These are phyloP conservation scores for Yarrowia galli DNA, from an alignment of 1,139 yeast genomes.

Conservation along the genomic window DNA sequence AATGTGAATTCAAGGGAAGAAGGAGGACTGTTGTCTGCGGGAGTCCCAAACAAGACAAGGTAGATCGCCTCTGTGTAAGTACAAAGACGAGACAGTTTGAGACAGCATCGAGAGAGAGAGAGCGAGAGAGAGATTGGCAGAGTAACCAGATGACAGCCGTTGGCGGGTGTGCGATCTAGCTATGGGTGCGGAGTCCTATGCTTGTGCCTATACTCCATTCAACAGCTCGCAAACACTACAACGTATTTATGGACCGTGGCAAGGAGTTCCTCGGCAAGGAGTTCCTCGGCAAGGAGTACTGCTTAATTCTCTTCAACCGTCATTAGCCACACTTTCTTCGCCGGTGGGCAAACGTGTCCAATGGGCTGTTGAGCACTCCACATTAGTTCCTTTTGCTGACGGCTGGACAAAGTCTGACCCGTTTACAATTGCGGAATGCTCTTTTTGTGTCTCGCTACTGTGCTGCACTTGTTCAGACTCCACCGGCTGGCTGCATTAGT, in stretches of 20 bases:
- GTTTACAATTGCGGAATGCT: conserved; percentile 7
- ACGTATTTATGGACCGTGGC: too few species aligned
- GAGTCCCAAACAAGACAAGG: conserved; percentile 4
- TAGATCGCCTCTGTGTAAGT: background rate
- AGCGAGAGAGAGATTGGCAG: background rate
- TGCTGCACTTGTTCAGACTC: background rate
- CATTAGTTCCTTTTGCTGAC: background rate
- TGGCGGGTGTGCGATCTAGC: too few species aligned
- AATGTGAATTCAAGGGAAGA: conserved; percentile 12
- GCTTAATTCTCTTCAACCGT: too few species aligned
- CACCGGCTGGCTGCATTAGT: background rate
- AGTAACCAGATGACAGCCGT: conserved; percentile 8
- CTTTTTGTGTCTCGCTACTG: background rate
- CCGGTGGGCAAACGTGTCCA: too few species aligned
- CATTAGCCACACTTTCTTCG: too few species aligned
- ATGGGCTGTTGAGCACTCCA: too few species aligned
- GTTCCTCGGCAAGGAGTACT: too few species aligned
- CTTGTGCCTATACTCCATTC: too few species aligned
- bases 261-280: too few species aligned
- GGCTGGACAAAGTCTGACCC: background rate
- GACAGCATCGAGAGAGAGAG: background rate
- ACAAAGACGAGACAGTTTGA: background rate
- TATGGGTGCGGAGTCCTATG: too few species aligned
- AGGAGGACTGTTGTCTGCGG: background rate
- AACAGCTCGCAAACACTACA: too few species aligned